A percentile compares a stretch with the other conserved stretches of the same genome.
phyloP scores from a whole-genome alignment of 805 yeast species.

The Pichia nanzhaoensis region DNA sequence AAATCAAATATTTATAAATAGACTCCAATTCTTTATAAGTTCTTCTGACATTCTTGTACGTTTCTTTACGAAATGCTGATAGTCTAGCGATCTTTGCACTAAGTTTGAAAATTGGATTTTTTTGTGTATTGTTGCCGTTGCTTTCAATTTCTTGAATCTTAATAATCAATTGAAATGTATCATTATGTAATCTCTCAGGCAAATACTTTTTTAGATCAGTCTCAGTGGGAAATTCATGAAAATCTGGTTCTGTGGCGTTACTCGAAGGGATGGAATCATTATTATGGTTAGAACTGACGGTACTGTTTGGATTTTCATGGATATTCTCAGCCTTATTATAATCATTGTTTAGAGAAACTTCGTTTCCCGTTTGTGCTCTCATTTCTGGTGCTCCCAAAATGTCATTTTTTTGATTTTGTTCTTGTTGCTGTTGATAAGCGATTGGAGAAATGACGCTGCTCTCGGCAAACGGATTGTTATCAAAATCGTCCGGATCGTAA shows the following conservation, averaged over 20 bases:
- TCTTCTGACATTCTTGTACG: conserved; percentile 69
- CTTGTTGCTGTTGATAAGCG: conserved; percentile 55
- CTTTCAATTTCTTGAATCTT: conserved; percentile 67
- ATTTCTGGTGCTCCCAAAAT: too few relatives aligned
- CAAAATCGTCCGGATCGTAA: conserved; percentile 46
- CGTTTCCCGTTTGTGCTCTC: too few relatives aligned
- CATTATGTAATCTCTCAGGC: conserved; percentile 44
- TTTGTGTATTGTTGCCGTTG: conserved; percentile 47
- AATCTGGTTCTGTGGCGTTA: conserved; percentile 8
- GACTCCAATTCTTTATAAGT: conserved; percentile 71
- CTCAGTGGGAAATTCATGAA: conserved; percentile 29
- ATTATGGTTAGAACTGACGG: background rate
- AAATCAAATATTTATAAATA: conserved; percentile 69
- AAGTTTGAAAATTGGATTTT: conserved; percentile 74
- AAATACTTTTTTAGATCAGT: conserved; percentile 38
- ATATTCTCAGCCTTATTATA: background rate
- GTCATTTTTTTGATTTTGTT: conserved; percentile 68
- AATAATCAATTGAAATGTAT: conserved; percentile 38
- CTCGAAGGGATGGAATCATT: conserved; percentile 12
- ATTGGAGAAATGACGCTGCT: conserved; percentile 24
- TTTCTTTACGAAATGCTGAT: conserved; percentile 66
- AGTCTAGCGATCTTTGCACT: conserved; percentile 53
- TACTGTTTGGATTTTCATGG: background rate
- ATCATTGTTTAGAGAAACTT: background rate
- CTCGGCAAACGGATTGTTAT: conserved; percentile 57